A percentile compares a stretch with the other conserved stretches of the same genome.
These are phyloP conservation scores for Raphanus raphanistrum DNA, from an alignment of 345 rosid species.

Conservation along the genomic window DNA sequence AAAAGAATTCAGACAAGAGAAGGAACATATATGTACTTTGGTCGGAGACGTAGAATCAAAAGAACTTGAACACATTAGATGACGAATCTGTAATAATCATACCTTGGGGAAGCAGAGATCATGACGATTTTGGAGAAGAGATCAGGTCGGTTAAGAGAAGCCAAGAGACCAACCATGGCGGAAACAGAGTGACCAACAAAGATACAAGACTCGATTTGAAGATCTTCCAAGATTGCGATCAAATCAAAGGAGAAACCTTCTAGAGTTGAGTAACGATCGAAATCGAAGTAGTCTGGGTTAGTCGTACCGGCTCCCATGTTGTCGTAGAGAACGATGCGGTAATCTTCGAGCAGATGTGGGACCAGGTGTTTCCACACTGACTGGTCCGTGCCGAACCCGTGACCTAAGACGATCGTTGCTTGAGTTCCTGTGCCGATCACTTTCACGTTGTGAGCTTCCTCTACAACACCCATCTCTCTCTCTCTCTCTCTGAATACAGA, in stretches of 20 bases:
- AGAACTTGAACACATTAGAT: not conserved
- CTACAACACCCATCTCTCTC: conserved; percentile 66
- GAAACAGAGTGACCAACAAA: conserved; percentile 88
- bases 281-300: conserved; percentile 85
- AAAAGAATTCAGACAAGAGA: not conserved
- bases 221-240: conserved; percentile 77
- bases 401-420: conserved; percentile 61
- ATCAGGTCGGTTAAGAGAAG: conserved; percentile 84
- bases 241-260: conserved; percentile 83
- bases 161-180: conserved; percentile 70
- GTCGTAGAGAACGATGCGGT: conserved; percentile 70
- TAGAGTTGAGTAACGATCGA: conserved; percentile 63
- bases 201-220: conserved; percentile 55
- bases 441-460: conserved; percentile 83
- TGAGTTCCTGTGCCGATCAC: conserved; percentile 63
- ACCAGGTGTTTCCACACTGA: conserved; percentile 91
- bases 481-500: not conserved
- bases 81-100: not conserved
- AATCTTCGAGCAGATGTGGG: conserved; percentile 71
- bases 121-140: conserved; percentile 72
- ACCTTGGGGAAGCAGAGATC: conserved; percentile 86
- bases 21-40: not conserved
- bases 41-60: not conserved
- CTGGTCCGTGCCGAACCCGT: conserved; percentile 93
- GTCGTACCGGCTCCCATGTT: conserved; percentile 96